phyloP scores from a whole-genome alignment of 2,329 filamentous ascomycete species.

The Cercospora berteroae region DNA sequence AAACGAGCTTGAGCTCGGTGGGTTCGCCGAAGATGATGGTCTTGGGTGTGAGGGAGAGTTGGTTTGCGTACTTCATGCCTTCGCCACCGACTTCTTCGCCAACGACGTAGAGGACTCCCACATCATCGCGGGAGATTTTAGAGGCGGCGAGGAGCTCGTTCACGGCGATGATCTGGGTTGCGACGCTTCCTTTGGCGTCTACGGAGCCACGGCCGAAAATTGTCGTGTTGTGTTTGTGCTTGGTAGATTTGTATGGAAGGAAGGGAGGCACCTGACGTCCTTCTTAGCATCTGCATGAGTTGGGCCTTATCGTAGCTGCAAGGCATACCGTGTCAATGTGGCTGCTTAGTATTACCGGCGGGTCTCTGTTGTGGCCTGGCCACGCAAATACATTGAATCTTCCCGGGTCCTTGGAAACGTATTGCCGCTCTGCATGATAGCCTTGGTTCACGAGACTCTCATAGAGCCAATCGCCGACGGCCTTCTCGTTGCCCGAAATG shows the following conservation, averaged over 20 bases:
- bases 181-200: conserved; percentile 59
- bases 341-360: conserved; percentile 66
- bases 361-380: conserved; percentile 48
- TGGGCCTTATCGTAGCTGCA: neutral
- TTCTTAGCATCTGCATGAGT: neutral
- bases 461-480: conserved; percentile 66
- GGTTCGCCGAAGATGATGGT: conserved; percentile 90
- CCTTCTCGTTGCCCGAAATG: conserved; percentile 65
- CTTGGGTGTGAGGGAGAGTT: conserved; percentile 49
- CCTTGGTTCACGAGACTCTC: conserved; percentile 61
- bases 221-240: conserved; percentile 39
- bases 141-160: conserved; percentile 49
- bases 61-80: conserved; percentile 67
- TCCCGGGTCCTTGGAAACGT: conserved; percentile 41
- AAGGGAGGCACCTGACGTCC: conserved; percentile 60
- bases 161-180: conserved; percentile 70
- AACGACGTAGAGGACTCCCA: conserved; percentile 63
- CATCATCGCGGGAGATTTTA: conserved; percentile 44
- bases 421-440: conserved; percentile 63
- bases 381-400: conserved; percentile 79
- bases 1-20: conserved; percentile 81
- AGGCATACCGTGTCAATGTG: conserved; percentile 71
- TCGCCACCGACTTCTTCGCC: conserved; percentile 80
- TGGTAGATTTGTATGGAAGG: conserved; percentile 62
- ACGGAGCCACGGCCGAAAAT: conserved; percentile 69